These are phyloP conservation scores for Chlorella sp. DNA, from an alignment of 139 green algal species.

Conservation along the genomic window DNA sequence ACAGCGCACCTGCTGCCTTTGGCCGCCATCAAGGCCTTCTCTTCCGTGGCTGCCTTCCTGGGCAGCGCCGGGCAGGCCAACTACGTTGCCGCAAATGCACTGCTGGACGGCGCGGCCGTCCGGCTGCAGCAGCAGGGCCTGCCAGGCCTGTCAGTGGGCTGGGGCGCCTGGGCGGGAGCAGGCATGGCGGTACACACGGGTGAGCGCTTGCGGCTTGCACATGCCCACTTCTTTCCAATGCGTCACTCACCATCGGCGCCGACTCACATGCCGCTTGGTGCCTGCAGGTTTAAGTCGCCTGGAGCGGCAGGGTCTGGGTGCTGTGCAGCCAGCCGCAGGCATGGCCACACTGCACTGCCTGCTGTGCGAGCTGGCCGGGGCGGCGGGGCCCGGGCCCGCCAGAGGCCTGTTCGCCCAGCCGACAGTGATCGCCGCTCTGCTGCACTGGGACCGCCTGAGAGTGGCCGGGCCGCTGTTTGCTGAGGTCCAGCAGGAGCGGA, in stretches of 20 bases:
- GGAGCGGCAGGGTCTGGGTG: conserved; percentile 39
- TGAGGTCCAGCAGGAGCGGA: conserved; percentile 2
- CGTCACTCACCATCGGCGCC: conserved; percentile 23
- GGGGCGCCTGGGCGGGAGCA: conserved; percentile 79
- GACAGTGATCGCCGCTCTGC: conserved; percentile 31
- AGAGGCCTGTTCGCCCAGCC: too few relatives aligned
- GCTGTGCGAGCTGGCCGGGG: conserved; percentile 15
- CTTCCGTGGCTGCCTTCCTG: conserved; percentile 70
- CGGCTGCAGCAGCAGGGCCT: conserved; percentile 2
- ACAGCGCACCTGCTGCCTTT: conserved; percentile 1
- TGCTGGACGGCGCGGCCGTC: conserved; percentile 49
- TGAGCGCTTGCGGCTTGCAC: too few relatives aligned
- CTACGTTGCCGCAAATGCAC: conserved; percentile 75
- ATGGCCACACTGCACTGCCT: conserved; percentile 15
- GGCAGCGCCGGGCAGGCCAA: conserved; percentile 77
- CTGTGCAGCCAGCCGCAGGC: conserved; percentile 22
- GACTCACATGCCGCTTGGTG: conserved; percentile 25
- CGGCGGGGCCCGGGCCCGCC: too few relatives aligned
- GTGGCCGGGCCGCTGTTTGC: conserved; percentile 5
- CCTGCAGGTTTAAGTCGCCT: conserved; percentile 12
- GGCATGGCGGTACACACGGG: conserved; percentile 71
- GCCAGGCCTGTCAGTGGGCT: conserved; percentile 58
- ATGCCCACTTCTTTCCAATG: too few relatives aligned
- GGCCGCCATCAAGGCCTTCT: conserved; percentile 51
- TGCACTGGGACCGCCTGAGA: conserved; percentile 34